Base-by-base conservation (phyloP, 768 basidiomycete genomes). In the Kondoa malvinella region DNA sequence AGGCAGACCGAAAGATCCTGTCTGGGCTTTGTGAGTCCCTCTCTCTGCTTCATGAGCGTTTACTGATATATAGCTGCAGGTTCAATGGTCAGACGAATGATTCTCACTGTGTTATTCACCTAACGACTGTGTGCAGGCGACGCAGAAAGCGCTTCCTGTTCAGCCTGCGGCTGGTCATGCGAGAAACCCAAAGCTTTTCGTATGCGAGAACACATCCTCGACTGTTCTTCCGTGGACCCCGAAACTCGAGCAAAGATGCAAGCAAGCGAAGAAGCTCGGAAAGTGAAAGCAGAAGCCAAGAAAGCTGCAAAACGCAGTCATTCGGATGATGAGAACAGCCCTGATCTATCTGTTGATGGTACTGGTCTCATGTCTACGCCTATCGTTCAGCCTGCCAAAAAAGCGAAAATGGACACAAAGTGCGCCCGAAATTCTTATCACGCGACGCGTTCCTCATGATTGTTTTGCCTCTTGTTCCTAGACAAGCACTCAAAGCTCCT, bases 141-240 rank as follows among this genome's bases (percentile, higher is more conserved):
- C 61, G 8, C 3, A 3, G 16, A 30, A 29, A 27, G n/a, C 16
- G 74, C 72, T 1, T 25, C 31, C 8, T 74, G 74, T 57, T 50
- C 33, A n/a, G 67, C 17, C 30, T 75, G 74, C 63, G n/a, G 34
- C 3, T 75, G 74, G 74, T 67, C 57, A 56, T 64, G 66, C 1
- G 73, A 75, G 16, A 69, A 71, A 57, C 73, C 74, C 2, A 75
- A 75, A 66, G 71, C 74, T 31, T 73, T 73, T 65, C 70, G 73
- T 4, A 73, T 73, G 72, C 64, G 70, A 21, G 8, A 33, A 34
- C 71, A 72, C 63, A 34, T 67, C 14, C 8, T 66, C 26, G 30
- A 60, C 8, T 71, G 70, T 59, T 27, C 25, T 3, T 31, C 34
- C 30, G 29, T 66, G 8, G 65, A 69, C 2, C n/a, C 50, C 3